Evolutionary conservation across 2,329 filamentous ascomycete genomes (phyloP).

Genomic region (Colletotrichum sp.): DNA sequence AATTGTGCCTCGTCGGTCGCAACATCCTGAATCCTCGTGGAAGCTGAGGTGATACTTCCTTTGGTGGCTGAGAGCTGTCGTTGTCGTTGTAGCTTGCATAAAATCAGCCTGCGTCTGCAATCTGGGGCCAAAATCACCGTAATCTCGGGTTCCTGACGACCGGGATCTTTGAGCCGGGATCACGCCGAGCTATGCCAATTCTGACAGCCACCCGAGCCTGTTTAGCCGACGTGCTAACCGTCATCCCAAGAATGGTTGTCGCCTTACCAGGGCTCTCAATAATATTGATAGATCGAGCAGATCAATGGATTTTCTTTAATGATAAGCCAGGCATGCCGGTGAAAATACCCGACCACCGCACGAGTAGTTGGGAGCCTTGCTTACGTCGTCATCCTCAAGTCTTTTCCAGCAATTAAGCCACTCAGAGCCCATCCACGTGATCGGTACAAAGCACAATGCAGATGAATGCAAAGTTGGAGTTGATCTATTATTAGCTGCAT

Average conservation of each 20-base stretch:
- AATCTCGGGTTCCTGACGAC: slow-evolving; percentile 9
- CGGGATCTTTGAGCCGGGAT: background rate
- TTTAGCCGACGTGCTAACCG: background rate
- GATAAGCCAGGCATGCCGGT: background rate
- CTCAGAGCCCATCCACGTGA: background rate
- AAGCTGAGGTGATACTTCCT: background rate
- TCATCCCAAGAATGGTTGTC: slow-evolving; percentile 1
- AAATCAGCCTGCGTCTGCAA: background rate
- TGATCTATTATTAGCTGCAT: background rate
- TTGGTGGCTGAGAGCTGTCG: background rate
- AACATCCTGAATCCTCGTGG: background rate
- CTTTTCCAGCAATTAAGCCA: background rate
- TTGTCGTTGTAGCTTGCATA: background rate
- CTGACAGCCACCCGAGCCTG: background rate
- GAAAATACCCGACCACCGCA: background rate
- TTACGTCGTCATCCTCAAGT: background rate
- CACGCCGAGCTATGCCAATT: background rate
- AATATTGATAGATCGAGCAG: background rate
- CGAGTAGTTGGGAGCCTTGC: background rate
- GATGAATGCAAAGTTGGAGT: background rate
- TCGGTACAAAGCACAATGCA: background rate
- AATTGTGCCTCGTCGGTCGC: background rate
- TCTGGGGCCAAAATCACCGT: slow-evolving; percentile 4
- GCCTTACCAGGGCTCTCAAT: background rate
- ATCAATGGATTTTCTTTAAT: background rate